Evolutionary conservation across 768 basidiomycete genomes (phyloP), one percentile per base, ranked within the genome.

Genomic region (Amanita rubescens): DNA sequence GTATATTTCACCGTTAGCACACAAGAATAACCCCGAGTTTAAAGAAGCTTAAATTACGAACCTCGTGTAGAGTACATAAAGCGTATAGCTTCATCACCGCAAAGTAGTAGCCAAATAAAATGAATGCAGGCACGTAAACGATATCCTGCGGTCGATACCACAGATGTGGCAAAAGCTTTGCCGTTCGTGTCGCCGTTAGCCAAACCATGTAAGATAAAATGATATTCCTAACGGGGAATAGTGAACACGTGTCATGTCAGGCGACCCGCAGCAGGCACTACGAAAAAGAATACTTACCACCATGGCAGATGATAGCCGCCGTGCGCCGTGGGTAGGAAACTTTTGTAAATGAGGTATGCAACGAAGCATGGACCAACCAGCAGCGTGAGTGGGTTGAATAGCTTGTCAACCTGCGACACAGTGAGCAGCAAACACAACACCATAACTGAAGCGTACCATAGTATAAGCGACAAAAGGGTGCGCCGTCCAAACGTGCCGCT

Each of bases 21-120:
- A 22, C 41, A 22, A 11, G 2, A 7, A 11, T 11, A 14, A 42
- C 6, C 15, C 12, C 10, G 8, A 27, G 12, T 11, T 43, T n/a
- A 22, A 51, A 9, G 7, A 30, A 34, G 30, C 35, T 19, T 35
- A 38, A 37, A 53, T 49, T 17, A 58, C 78, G n/a, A 51, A 85
- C 85, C 77, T 94, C 90, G 70, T 95, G 93, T 53, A 94, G 75
- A 49, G 92, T 95, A 65, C 82, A 84, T 41, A 94, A 73, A 30
- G 92, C 92, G 67, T 95, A 95, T 42, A 95, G 59, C 71, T 94
- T 95, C 92, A 97, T 95, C 61, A 95, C 71, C 15, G 91, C 85
- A 63, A 95, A 95, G 71, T 94, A 94, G 65, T 95, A 95, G 22
- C 92, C 92, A 65, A 95, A 94, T 4, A 85, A 65, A 63, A 89